Conservation (phyloP, 2,329 filamentous ascomycete species). For the Sodiomyces alkalinus region DNA sequence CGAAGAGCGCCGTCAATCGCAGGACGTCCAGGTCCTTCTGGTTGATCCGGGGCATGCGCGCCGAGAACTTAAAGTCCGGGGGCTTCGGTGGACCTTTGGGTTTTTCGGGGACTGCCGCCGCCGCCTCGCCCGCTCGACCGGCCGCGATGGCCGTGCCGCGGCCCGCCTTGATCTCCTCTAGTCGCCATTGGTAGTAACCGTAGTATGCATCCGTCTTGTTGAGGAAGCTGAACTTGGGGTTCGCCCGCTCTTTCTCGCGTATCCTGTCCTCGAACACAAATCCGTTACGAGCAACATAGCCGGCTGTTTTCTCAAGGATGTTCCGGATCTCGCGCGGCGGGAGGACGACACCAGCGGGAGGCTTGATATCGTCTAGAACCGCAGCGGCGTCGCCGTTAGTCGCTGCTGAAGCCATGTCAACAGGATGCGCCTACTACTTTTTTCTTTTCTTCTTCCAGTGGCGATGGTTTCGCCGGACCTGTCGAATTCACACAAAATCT, state of each 20-base stretch:
- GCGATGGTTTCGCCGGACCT: not conserved
- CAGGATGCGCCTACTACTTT: constrained; percentile 1
- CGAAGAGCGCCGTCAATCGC: constrained; percentile 72
- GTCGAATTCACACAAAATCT: too few species aligned
- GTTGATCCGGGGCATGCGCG: constrained; percentile 93
- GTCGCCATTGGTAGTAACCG: constrained; percentile 79
- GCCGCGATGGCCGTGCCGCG: constrained; percentile 66
- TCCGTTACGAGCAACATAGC: constrained; percentile 64
- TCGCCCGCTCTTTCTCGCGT: constrained; percentile 66
- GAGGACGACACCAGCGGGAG: constrained; percentile 70
- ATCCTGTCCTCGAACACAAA: constrained; percentile 67
- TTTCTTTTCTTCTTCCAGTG: too few species aligned
- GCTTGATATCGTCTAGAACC: constrained; percentile 53
- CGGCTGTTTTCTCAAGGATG: constrained; percentile 85
- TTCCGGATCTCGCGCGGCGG: constrained; percentile 78
- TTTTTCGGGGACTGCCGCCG: constrained; percentile 38
- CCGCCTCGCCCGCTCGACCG: constrained; percentile 52
- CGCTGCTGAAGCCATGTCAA: constrained; percentile 20
- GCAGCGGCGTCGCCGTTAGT: constrained; percentile 38
- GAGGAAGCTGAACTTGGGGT: constrained; percentile 87
- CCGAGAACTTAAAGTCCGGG: constrained; percentile 80
- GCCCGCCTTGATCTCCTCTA: constrained; percentile 72
- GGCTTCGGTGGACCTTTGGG: constrained; percentile 75
- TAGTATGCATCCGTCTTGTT: constrained; percentile 69
- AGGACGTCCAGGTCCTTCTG: constrained; percentile 74